Evolutionary conservation across 2,329 filamentous ascomycete species (phyloP).

Genomic region (Diaporthe amygdali): DNA sequence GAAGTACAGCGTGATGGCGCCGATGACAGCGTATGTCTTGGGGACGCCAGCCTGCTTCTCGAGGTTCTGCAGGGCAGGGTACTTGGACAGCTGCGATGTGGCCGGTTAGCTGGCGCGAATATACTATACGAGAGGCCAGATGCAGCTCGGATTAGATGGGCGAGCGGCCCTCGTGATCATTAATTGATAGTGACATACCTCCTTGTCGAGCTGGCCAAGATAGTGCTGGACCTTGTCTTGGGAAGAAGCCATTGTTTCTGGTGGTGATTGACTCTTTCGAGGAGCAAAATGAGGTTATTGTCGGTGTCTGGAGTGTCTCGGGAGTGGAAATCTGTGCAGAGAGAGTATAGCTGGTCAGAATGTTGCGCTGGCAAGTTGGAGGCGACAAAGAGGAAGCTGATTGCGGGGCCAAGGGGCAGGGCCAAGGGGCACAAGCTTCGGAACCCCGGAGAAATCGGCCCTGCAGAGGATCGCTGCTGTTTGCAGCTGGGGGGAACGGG

Average conservation of each 20-base stretch:
- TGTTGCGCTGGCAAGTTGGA: slow-evolving; percentile 14
- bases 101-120: slow-evolving; percentile 9
- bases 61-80: slow-evolving; percentile 81
- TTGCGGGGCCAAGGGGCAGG: slow-evolving; percentile 23
- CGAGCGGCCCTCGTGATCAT: slow-evolving; percentile 8
- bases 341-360: slow-evolving; percentile 23
- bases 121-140: neutral
- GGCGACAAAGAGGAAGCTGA: slow-evolving; percentile 12
- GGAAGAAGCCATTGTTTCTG: slow-evolving; percentile 68
- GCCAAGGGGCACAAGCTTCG: slow-evolving; percentile 11
- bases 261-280: slow-evolving; percentile 1
- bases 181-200: slow-evolving; percentile 69
- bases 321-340: slow-evolving; percentile 2
- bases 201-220: slow-evolving; percentile 80
- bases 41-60: slow-evolving; percentile 84
- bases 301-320: slow-evolving; percentile 20
- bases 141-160: slow-evolving; percentile 8
- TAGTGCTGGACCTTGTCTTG: slow-evolving; percentile 81
- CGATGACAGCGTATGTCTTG: slow-evolving; percentile 84
- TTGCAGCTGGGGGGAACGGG: neutral
- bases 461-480: neutral
- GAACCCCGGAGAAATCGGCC: slow-evolving; percentile 9
- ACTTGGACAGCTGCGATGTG: slow-evolving; percentile 75
- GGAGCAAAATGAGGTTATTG: slow-evolving; percentile 27
- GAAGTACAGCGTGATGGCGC: slow-evolving; percentile 80